Evolutionary conservation across 345 rosid species (phyloP).

Genomic region (Syzygium oleosum): DNA sequence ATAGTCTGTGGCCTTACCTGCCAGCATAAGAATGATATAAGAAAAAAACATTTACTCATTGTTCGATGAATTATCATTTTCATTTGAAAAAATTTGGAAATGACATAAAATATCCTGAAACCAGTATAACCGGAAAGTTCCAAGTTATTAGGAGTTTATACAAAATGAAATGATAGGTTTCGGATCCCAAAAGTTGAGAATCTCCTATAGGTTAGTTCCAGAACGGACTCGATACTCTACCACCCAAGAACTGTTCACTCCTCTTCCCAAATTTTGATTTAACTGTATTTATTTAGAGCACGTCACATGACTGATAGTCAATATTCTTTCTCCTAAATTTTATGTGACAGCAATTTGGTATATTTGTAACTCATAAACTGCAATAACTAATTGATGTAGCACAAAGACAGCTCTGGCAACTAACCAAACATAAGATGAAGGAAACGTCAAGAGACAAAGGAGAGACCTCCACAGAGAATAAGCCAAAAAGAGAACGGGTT

Average conservation of each 20-base stretch:
- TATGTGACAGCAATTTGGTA: not conserved
- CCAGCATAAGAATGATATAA: not conserved
- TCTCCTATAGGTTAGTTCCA: not conserved
- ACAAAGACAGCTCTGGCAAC: not conserved
- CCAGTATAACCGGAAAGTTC: not conserved
- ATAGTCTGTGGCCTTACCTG: conserved; percentile 92
- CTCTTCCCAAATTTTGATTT: not conserved
- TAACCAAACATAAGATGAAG: not conserved
- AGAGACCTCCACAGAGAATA: not conserved
- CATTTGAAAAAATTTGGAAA: not conserved
- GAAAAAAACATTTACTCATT: not conserved
- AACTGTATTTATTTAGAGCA: not conserved
- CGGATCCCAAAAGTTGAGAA: not conserved
- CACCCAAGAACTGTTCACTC: not conserved
- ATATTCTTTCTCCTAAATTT: not conserved
- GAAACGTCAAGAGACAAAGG: not conserved
- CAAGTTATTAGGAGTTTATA: not conserved
- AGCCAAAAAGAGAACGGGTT: not conserved
- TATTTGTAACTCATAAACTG: not conserved
- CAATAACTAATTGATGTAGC: not conserved
- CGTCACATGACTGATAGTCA: not conserved
- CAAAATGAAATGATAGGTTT: not conserved
- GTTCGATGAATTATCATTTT: not conserved
- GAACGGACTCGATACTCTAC: not conserved
- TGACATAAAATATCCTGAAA: not conserved